Evolutionary conservation across 345 rosid genomes (phyloP).

Genomic region (Citrus trifoliata): DNA sequence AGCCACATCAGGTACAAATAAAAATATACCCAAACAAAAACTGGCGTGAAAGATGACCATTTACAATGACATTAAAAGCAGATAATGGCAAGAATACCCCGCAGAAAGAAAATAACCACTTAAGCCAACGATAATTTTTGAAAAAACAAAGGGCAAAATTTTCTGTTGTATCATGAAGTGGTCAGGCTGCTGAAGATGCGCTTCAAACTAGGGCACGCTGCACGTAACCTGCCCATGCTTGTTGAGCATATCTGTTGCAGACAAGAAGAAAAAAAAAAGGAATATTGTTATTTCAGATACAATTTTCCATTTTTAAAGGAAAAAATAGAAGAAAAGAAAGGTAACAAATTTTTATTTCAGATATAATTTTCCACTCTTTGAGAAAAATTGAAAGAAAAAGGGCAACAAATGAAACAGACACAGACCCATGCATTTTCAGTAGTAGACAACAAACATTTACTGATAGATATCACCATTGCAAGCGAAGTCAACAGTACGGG

Average conservation of each 20-base stretch:
- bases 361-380: too few species aligned
- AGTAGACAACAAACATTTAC: background rate
- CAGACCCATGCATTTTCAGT: background rate
- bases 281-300: background rate
- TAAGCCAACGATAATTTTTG: too few species aligned
- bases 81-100: background rate
- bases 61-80: conserved; percentile 7
- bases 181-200: conserved; percentile 66
- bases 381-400: too few species aligned
- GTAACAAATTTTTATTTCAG: too few species aligned
- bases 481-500: background rate
- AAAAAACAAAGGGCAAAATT: background rate
- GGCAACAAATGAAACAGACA: background rate
- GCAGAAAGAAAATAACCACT: too few species aligned
- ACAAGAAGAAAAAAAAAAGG: background rate
- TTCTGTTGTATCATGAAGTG: conserved; percentile 10
- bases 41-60: background rate
- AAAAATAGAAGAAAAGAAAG: background rate
- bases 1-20: background rate
- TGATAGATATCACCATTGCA: background rate
- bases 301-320: background rate
- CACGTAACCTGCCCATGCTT: conserved; percentile 69
- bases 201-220: conserved; percentile 74
- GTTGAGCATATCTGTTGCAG: conserved; percentile 52
- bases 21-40: background rate